Percentiles rank a stretch among this genome's conserved stretches.
Conservation (phyloP, 768 basidiomycete species). For the Pulveroboletus sp. region DNA sequence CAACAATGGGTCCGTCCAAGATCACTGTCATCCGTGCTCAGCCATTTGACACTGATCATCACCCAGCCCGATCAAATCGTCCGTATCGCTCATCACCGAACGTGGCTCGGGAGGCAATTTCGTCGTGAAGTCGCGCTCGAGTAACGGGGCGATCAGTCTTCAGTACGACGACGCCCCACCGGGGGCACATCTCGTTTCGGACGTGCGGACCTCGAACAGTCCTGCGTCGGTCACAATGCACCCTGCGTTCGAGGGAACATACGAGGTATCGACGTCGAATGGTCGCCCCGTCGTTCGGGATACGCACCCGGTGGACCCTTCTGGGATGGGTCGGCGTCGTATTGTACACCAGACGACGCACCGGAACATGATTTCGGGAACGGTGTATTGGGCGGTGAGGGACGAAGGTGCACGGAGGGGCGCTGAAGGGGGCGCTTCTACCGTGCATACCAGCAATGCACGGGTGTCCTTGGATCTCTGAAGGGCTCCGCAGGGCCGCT, state of each 20-base stretch:
- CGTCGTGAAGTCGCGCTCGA: conserved; percentile 27
- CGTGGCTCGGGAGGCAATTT: conserved; percentile 27
- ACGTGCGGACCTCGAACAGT: conserved; percentile 32
- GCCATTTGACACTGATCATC: too few species aligned
- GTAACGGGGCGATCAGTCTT: conserved; percentile 31
- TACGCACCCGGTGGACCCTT: conserved; percentile 23
- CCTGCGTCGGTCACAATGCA: conserved; percentile 27
- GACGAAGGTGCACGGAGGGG: not conserved
- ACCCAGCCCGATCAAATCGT: conserved; percentile 17
- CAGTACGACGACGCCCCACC: conserved; percentile 29
- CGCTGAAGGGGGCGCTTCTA: not conserved
- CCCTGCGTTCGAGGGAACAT: conserved; percentile 38
- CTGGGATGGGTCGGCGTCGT: conserved; percentile 30
- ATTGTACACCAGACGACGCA: conserved; percentile 6
- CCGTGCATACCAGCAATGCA: conserved; percentile 23
- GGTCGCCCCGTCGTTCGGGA: conserved; percentile 4
- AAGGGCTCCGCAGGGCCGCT: not conserved
- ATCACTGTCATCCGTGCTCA: too few species aligned
- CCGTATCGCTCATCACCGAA: conserved; percentile 26
- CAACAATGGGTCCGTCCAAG: conserved; percentile 18
- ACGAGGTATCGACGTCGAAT: conserved; percentile 29
- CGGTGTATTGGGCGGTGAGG: conserved; percentile 14
- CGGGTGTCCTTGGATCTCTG: conserved; percentile 17
- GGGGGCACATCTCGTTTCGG: conserved; percentile 28
- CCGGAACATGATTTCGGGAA: conserved; percentile 1